Evolutionary conservation across 1,284 basidiomycete species (phyloP).

Genomic region (Ceratobasidium sp.): DNA sequence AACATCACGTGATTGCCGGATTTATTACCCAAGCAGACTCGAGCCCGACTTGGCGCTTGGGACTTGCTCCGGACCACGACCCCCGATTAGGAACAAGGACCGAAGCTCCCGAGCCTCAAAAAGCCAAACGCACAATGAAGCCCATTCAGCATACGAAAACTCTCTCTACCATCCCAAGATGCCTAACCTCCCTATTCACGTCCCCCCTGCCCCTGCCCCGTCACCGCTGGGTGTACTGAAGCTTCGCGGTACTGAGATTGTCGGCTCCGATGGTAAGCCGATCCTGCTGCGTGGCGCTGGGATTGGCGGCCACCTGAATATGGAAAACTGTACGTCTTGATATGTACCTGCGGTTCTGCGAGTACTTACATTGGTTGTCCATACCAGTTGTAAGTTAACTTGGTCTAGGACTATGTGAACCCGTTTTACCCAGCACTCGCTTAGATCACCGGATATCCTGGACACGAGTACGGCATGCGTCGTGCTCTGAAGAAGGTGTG

Average conservation of each 20-base stretch:
- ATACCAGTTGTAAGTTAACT: conserved; percentile 7
- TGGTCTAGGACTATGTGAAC: too few relatives aligned
- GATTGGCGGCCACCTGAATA: conserved; percentile 74
- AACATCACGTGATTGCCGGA: conserved; percentile 7
- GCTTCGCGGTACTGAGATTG: conserved; percentile 63
- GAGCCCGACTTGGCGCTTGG: conserved; percentile 19
- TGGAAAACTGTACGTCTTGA: conserved; percentile 67
- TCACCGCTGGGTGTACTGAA: conserved; percentile 53
- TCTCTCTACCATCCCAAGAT: neutral
- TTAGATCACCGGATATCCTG: conserved; percentile 58
- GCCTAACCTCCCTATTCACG: conserved; percentile 34
- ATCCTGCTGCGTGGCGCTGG: conserved; percentile 71
- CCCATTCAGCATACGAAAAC: neutral
- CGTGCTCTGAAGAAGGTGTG: conserved; percentile 64
- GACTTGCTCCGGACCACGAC: neutral
- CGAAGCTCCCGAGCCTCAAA: conserved; percentile 25
- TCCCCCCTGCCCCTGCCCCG: conserved; percentile 40
- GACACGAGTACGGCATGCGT: conserved; percentile 70
- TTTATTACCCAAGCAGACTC: neutral
- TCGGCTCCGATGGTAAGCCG: conserved; percentile 62
- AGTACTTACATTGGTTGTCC: conserved; percentile 16
- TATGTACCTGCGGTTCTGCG: neutral
- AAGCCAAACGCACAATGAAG: neutral
- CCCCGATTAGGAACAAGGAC: conserved; percentile 3
- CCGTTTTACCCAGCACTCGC: neutral